Evolutionary conservation across 352 stramenopile genomes (phyloP).

Genomic region (Discostella stelligera): DNA sequence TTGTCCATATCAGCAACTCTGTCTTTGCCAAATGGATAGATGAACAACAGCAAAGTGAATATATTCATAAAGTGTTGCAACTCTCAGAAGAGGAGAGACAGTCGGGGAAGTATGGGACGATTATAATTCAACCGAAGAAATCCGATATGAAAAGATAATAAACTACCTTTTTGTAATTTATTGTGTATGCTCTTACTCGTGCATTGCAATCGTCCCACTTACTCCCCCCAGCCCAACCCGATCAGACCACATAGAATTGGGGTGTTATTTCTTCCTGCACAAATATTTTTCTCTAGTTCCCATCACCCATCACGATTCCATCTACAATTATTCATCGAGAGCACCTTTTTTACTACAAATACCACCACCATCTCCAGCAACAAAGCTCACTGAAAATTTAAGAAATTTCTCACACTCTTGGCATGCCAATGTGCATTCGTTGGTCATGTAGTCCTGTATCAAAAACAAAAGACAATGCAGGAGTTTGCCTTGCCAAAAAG

Average conservation of each 20-base stretch:
- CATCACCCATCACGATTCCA: neutral
- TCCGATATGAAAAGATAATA: conserved; percentile 9
- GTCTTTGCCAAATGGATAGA: conserved; percentile 52
- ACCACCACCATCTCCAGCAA: too few relatives aligned
- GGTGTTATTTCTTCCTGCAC: neutral
- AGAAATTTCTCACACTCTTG: conserved; percentile 2
- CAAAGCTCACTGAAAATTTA: neutral
- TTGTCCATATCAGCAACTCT: conserved; percentile 51
- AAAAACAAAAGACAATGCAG: neutral
- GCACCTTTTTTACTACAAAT: too few relatives aligned
- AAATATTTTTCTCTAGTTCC: neutral
- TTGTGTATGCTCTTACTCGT: too few relatives aligned
- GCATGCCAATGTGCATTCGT: neutral
- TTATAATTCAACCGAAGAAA: conserved; percentile 21
- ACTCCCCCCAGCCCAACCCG: neutral
- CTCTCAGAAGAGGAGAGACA: conserved; percentile 39
- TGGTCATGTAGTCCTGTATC: neutral
- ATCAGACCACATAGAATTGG: neutral
- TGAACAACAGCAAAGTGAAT: conserved; percentile 29
- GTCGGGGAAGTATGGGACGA: conserved; percentile 44
- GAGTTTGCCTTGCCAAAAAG: too few relatives aligned
- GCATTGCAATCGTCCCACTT: too few relatives aligned
- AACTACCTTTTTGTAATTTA: neutral
- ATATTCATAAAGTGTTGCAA: conserved; percentile 36
- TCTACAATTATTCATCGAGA: neutral